Conservation (phyloP, 495 filamentous ascomycete genomes). For the Niebla homalea region DNA sequence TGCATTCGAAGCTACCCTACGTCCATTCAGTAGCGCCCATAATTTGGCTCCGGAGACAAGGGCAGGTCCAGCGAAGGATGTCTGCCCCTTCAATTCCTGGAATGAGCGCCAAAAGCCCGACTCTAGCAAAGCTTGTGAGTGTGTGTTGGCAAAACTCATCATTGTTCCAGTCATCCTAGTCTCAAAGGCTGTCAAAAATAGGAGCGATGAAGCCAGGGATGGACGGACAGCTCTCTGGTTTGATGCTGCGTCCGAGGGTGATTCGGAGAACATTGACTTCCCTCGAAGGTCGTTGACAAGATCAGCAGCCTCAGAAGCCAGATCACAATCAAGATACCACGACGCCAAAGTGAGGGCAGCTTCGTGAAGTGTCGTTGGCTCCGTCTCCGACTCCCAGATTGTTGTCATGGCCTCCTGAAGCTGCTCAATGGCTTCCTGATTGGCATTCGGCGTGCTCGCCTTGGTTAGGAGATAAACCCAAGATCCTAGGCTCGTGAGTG, state of each 20-base stretch:
- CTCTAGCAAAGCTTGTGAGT: slow-evolving; percentile 32
- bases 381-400: slow-evolving; percentile 14
- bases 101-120: slow-evolving; percentile 44
- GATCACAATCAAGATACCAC: neutral
- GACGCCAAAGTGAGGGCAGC: neutral
- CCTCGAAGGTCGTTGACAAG: neutral
- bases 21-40: slow-evolving; percentile 33
- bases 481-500: slow-evolving; percentile 38
- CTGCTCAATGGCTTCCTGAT: slow-evolving; percentile 28
- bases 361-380: neutral
- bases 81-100: slow-evolving; percentile 22
- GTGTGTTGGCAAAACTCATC: slow-evolving; percentile 29
- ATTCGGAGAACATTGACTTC: neutral
- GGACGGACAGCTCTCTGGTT: neutral
- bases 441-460: slow-evolving; percentile 29
- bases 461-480: slow-evolving; percentile 36
- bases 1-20: slow-evolving; percentile 29
- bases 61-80: slow-evolving; percentile 32
- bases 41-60: slow-evolving; percentile 37
- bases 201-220: neutral
- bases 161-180: neutral
- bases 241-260: too few relatives aligned
- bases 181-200: neutral
- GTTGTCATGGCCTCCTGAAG: slow-evolving; percentile 34
- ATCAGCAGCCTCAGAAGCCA: neutral